Conservation (phyloP, 148 eudicot species). For the Cornus florida region DNA sequence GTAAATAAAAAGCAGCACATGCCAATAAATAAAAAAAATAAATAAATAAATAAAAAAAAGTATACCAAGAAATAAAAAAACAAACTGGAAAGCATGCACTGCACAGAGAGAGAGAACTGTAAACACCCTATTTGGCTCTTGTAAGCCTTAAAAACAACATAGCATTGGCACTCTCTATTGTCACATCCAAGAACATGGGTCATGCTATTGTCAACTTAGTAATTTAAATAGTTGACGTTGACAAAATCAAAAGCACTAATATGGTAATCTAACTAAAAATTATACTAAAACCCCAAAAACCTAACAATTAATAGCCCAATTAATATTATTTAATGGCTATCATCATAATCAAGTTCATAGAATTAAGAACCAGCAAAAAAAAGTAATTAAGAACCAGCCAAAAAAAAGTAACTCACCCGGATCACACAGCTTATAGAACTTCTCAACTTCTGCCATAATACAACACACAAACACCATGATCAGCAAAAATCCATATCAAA, state of each 20-base stretch:
- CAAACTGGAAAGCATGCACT: no score
- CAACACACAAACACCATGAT: background rate
- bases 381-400: no score
- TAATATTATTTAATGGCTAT: background rate
- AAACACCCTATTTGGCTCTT: background rate
- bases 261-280: background rate
- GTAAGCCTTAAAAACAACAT: background rate
- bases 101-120: background rate
- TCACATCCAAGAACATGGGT: no score
- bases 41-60: no score
- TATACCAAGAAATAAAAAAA: no score
- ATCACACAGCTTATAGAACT: constrained; percentile 73
- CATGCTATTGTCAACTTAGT: background rate
- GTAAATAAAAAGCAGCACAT: background rate
- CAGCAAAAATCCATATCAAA: background rate
- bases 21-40: no score
- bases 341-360: background rate
- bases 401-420: constrained; percentile 59
- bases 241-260: background rate
- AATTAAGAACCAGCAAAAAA: background rate
- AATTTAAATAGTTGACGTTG: no score
- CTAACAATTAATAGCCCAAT: background rate
- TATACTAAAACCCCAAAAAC: background rate
- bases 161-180: no score
- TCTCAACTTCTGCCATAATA: constrained; percentile 58